These are phyloP conservation scores for Mallotus nudiflorus DNA, from an alignment of 345 rosid genomes.

Conservation along the genomic window DNA sequence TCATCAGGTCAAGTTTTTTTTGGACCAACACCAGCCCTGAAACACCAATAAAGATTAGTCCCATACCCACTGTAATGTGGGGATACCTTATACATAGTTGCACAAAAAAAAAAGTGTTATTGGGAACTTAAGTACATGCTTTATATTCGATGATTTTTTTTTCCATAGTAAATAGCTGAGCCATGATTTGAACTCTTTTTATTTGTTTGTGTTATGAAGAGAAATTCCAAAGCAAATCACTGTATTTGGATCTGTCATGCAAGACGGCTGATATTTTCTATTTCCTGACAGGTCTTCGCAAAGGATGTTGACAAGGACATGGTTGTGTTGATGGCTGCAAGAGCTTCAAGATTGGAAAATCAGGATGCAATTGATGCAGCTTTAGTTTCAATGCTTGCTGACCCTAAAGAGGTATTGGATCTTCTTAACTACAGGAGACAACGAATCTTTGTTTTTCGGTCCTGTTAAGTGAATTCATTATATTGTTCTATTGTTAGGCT, in stretches of 20 bases:
- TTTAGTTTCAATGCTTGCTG: slow-evolving; percentile 79
- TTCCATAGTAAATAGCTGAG: too few species aligned
- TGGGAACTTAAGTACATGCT: not conserved
- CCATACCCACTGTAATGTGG: too few species aligned
- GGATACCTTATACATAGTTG: too few species aligned
- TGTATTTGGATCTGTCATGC: not conserved
- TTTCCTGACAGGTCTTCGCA: slow-evolving; percentile 53
- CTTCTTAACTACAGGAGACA: not conserved
- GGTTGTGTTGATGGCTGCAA: slow-evolving; percentile 86
- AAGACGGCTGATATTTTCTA: not conserved
- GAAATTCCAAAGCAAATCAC: too few species aligned
- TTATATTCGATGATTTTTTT: not conserved
- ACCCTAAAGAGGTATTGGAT: slow-evolving; percentile 75
- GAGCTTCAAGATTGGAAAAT: slow-evolving; percentile 91
- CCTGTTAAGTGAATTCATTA: slow-evolving; percentile 5
- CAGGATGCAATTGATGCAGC: slow-evolving; percentile 94
- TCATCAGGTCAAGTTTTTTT: too few species aligned
- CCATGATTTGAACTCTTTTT: too few species aligned
- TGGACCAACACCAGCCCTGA: too few species aligned
- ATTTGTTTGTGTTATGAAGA: too few species aligned
- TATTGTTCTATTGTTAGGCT: slow-evolving; percentile 48
- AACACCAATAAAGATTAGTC: too few species aligned
- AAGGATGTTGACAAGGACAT: slow-evolving; percentile 59
- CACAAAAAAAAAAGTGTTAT: too few species aligned
- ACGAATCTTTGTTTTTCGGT: not conserved